Base-by-base conservation (phyloP, 1,284 basidiomycete species). In the Pseudozyma pruni region DNA sequence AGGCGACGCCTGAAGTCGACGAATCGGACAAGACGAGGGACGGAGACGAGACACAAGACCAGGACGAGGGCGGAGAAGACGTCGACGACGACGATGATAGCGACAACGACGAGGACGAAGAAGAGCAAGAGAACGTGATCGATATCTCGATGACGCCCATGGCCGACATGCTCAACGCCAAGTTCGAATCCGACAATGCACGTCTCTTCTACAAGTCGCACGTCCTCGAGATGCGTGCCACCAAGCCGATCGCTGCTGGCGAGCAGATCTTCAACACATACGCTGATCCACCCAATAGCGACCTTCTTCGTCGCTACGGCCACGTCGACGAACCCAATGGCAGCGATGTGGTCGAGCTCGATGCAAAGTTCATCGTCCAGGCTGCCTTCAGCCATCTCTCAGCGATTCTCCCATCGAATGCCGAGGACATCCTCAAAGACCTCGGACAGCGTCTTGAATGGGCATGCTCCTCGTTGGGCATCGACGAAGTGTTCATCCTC, bases 261-360 rank as follows among this genome's bases (percentile, higher is more conserved):
- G 90, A 92, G 72, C 95, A 98, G 83, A 93, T 99, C 58, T 83
- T 80, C 87, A 98, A 98, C 83, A 98, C 96, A 0, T 98, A 98
- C 82, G 93, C 90, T 22, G 91, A 96, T 77, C 91, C 90, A 8
- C 93, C 95, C 4, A 98, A 98, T 80, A 89, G 91, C n/a, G 94
- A 96, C 75, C 87, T 99, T 1, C 86, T 98, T 19, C 88, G 96
- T 44, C 88, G 92, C 46, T 98, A 97, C 79, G 95, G 95, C 0
- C 91, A 98, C 79, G 90, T 97, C 44, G 96, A 98, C 83, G 82
- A 90, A 37, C 89, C 91, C 1, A 98, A 97, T 81, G 91, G 91
- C 1, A 89, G 88, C 29, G 95, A 98, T 74, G 86, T 94, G 13
- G 91, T 91, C 14, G 93, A 97, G 79, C 84, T 98, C 23, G 87